Evolutionary conservation across 129 eudicot genomes (phyloP).

Genomic region (Scalesia atractyloides): DNA sequence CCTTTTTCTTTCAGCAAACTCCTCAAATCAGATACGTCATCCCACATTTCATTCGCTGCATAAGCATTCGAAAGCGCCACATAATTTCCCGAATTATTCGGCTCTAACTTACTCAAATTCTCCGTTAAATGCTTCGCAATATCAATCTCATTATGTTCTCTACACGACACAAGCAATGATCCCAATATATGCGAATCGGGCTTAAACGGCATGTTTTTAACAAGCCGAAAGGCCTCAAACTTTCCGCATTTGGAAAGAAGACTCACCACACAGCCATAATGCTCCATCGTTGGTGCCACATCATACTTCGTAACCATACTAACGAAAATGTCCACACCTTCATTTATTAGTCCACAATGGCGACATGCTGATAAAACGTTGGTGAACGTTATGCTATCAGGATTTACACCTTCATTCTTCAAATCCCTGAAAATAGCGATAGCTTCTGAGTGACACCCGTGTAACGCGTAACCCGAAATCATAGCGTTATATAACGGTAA

Average conservation of each 20-base stretch:
- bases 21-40: conserved; percentile 48
- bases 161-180: conserved; percentile 57
- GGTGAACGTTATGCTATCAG: conserved; percentile 60
- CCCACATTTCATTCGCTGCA: conserved; percentile 57
- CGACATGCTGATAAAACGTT: conserved; percentile 55
- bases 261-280: conserved; percentile 57
- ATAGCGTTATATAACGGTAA: conserved; percentile 62
- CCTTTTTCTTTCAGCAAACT: conserved; percentile 51
- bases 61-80: conserved; percentile 55
- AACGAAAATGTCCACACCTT: conserved; percentile 49
- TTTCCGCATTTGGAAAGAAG: conserved; percentile 62
- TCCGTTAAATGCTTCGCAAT: conserved; percentile 42
- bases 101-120: conserved; percentile 40
- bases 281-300: conserved; percentile 47
- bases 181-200: conserved; percentile 52
- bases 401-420: conserved; percentile 41
- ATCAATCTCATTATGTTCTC: conserved; percentile 44
- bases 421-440: conserved; percentile 42
- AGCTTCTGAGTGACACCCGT: conserved; percentile 57
- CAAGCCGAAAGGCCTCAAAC: conserved; percentile 45
- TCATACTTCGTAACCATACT: conserved; percentile 38
- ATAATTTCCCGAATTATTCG: conserved; percentile 49
- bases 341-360: conserved; percentile 51
- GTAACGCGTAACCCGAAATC: conserved; percentile 68
- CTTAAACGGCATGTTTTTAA: conserved; percentile 40